A percentile compares a stretch with the other conserved stretches of the same genome.
Conservation (phyloP, 257 asterid genomes). For the Solanum tacnaense region DNA sequence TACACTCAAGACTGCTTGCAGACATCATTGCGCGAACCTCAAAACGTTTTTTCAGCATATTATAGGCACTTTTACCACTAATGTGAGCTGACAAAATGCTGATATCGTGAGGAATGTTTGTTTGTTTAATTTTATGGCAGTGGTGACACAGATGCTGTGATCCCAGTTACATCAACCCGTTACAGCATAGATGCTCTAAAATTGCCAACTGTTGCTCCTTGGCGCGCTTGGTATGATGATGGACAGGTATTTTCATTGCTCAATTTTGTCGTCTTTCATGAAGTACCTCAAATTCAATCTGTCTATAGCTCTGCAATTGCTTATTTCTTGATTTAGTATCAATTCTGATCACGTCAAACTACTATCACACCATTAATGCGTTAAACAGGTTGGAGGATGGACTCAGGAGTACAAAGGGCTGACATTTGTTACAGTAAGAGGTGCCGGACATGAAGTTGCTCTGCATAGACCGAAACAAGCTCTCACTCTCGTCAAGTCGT, state of each 20-base stretch:
- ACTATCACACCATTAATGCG: not conserved
- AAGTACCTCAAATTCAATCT: not conserved
- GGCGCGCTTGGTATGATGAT: slow-evolving; percentile 84
- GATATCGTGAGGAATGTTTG: not conserved
- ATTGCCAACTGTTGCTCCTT: slow-evolving; percentile 53
- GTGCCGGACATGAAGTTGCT: slow-evolving; percentile 91
- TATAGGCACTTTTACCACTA: not conserved
- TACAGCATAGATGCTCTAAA: slow-evolving; percentile 65
- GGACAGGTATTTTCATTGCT: slow-evolving; percentile 54
- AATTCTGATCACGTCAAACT: not conserved
- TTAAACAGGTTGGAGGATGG: slow-evolving; percentile 86
- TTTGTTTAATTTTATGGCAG: slow-evolving; percentile 18
- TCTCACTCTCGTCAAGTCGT: slow-evolving; percentile 51
- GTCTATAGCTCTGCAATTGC: not conserved
- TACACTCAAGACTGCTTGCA: not conserved
- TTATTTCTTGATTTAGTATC: not conserved
- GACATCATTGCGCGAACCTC: not conserved
- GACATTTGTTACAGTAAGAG: slow-evolving; percentile 74
- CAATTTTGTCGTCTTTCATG: not conserved
- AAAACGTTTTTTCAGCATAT: not conserved
- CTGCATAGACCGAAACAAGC: slow-evolving; percentile 79
- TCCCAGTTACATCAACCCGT: slow-evolving; percentile 93
- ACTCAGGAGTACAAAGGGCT: slow-evolving; percentile 72
- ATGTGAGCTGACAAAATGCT: not conserved
- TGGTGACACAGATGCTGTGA: slow-evolving; percentile 88